Base-by-base conservation (phyloP, 169 alveolate genomes). In the Plasmodium falciparum region DNA sequence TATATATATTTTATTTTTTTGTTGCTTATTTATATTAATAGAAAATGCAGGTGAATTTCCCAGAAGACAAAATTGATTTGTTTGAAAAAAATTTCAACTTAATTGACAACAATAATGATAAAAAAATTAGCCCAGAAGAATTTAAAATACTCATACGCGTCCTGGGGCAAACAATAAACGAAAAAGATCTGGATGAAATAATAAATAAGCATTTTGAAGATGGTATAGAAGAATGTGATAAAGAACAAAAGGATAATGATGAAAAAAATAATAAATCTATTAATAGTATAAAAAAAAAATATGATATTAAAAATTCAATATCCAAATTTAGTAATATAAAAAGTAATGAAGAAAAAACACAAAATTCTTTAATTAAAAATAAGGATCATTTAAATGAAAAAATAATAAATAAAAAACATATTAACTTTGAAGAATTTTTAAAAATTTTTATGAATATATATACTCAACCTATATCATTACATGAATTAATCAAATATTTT, bases 151-250 rank as follows among this genome's bases (percentile, higher is more conserved):
- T 86, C 26, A 22, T 86, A 47, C 73, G 85, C n/a, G 71, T 86
- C 54, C 29, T 86, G 13, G 92, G 92, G 20, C 92, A 86, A 39
- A 86, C 92, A 8, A 86, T 29, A 54, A 86, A 70, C 17, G 92
- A 86, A 54, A 70, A 72, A 29, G 92, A 86, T 54, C 15, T 86
- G 20, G 66, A 86, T 24, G 71, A 71, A 54, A 61, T 70, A 9
- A 67, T 86, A 33, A 69, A 70, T 11, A 47, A 70, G 0, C 73
- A 71, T 86, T 86, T 86, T 43, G 92, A 86, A 20, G 76, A 86
- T 43, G 73, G 17, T 20, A 70, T 3, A 11, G 80, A 52, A 8
- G 73, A 71, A 15, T 11, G 52, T 39, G 29, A 7, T 9, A 22
- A 74, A 61, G 47, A 74, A n/a, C 22, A 74, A 47, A 15, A 43